These are phyloP conservation scores for Stachybotrys chartarum DNA, from an alignment of 2,329 filamentous ascomycete genomes.

Conservation along the genomic window DNA sequence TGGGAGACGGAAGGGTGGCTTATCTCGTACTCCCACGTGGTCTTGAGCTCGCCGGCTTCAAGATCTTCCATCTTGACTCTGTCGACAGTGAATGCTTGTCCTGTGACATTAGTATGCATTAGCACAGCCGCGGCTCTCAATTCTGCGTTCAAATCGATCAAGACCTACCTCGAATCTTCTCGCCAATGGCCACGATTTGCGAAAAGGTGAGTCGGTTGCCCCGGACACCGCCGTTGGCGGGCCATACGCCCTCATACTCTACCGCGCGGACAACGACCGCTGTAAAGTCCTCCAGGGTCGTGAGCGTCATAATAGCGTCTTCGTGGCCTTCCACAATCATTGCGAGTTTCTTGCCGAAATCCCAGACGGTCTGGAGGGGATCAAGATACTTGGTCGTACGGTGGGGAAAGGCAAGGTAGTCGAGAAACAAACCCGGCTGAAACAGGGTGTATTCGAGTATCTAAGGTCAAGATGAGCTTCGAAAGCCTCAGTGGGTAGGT, in stretches of 20 bases:
- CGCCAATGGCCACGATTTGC: conserved; percentile 31
- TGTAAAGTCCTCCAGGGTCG: conserved; percentile 35
- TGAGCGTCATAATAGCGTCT: conserved; percentile 34
- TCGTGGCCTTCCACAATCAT: conserved; percentile 35
- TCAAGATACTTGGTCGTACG: conserved; percentile 36
- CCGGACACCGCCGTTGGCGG: conserved; percentile 29
- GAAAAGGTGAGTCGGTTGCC: conserved; percentile 26
- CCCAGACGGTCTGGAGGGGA: conserved; percentile 27
- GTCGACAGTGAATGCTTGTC: conserved; percentile 11
- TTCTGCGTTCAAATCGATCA: neutral
- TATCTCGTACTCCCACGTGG: conserved; percentile 12
- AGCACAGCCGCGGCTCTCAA: neutral
- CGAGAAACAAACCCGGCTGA: conserved; percentile 45
- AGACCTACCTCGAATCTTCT: conserved; percentile 29
- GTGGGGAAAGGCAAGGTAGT: conserved; percentile 47
- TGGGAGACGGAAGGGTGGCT: conserved; percentile 10
- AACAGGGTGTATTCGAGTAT: conserved; percentile 50
- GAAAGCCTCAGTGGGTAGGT: neutral
- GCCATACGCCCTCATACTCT: conserved; percentile 37
- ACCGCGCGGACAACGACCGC: conserved; percentile 30
- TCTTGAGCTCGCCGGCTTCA: conserved; percentile 11
- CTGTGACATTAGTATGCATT: conserved; percentile 3
- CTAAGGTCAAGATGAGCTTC: conserved; percentile 16
- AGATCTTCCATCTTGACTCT: conserved; percentile 11
- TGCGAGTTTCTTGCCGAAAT: conserved; percentile 33